These are phyloP conservation scores for Collybiopsis confluens DNA, from an alignment of 768 basidiomycete species.

Conservation along the genomic window DNA sequence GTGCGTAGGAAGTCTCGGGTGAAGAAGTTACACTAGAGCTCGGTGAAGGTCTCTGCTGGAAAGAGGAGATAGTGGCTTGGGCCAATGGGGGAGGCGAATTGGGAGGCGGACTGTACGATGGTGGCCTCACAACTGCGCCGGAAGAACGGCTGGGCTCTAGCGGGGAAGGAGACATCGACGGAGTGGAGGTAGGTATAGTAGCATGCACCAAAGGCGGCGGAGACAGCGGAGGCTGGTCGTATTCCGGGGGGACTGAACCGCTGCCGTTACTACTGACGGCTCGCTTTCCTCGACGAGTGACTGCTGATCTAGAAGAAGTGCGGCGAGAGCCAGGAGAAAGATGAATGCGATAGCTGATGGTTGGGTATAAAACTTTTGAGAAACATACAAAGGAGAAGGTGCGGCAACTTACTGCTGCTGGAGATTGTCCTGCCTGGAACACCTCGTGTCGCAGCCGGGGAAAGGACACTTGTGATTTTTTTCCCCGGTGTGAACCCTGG, in stretches of 20 bases:
- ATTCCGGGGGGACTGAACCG: conserved; percentile 16
- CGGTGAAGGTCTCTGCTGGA: conserved; percentile 28
- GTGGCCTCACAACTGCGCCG: conserved; percentile 24
- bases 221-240: conserved; percentile 9
- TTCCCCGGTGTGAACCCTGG: conserved; percentile 89
- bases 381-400: background rate
- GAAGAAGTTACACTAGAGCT: conserved; percentile 41
- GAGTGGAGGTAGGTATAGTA: conserved; percentile 18
- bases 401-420: conserved; percentile 59
- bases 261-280: conserved; percentile 23
- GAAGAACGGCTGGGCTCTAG: conserved; percentile 33
- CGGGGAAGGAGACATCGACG: conserved; percentile 37
- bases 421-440: conserved; percentile 87
- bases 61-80: conserved; percentile 38
- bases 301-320: conserved; percentile 59
- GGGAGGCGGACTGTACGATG: conserved; percentile 33
- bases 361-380: background rate
- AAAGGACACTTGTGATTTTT: conserved; percentile 91
- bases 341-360: conserved; percentile 69
- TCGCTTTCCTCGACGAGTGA: conserved; percentile 38
- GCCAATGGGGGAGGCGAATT: conserved; percentile 54
- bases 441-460: conserved; percentile 91
- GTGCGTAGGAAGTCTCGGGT: conserved; percentile 37
- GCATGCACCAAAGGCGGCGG: conserved; percentile 1
- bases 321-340: conserved; percentile 76